Evolutionary conservation across 345 rosid genomes (phyloP), one percentile per base, ranked within the genome.

Genomic region (Cardamine occulta): DNA sequence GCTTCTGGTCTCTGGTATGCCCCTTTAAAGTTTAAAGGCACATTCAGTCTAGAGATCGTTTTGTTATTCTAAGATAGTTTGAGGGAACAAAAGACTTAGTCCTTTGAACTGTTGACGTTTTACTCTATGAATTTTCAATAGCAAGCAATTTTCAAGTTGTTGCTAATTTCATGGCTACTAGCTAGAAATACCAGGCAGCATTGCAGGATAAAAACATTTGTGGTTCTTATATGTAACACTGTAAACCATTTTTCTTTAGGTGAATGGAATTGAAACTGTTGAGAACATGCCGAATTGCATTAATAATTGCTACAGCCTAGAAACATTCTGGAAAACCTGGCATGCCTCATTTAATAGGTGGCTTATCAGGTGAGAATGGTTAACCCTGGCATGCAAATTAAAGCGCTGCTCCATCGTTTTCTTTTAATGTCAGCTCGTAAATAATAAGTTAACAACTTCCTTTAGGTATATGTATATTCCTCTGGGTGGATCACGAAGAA

Each of bases 291-390:
- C 98, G 9, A 88, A 83, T 79, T 94, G 98, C 80, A 79, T 94
- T 32, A 94, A 94, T 75, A 94, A 91, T 83, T 94, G 98, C 78
- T 83, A 88, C 80, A 86, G 85, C 80, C 76, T 94, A 80, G 97
- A 94, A 87, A 80, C 83, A 32, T 94, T 94, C 79, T 94, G 98
- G 98, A 94, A 91, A 90, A 91, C 83, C 57, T 94, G 98, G 98
- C 98, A 94, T 73, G 98, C 98, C 8, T 91, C 98, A 9, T 94
- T 76, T 84, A 94, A 94, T 82, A 94, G 90, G 86, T 94, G 98
- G 98, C 91, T 94, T 76, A 97, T 94, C 79, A 89, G 98, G 98
- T 91, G 75, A 70, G 24, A 72, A 55, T 73, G 49, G 44, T 70
- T 21, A 61, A 31, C 60, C 67, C 12, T 70, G 56, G 53, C 67